Percentiles rank a stretch among this genome's conserved stretches.
These are phyloP conservation scores for Hanseniaspora guilliermondii DNA, from an alignment of 805 yeast species.

Conservation along the genomic window DNA sequence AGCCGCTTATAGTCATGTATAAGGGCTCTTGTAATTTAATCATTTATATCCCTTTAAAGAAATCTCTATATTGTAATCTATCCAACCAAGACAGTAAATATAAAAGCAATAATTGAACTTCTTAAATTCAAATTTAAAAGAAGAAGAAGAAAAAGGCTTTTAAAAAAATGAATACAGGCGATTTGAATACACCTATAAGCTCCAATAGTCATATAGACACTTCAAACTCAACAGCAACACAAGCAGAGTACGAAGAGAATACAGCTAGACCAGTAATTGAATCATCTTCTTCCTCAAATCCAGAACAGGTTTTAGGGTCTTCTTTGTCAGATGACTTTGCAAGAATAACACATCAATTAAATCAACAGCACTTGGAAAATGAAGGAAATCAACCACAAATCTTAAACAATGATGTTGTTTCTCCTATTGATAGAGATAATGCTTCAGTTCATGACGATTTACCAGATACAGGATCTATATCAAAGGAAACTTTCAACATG, in stretches of 20 bases:
- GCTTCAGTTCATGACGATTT: neutral
- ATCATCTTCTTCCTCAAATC: neutral
- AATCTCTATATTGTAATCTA: too few species aligned
- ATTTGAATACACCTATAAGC: slow-evolving; percentile 1
- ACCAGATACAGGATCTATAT: neutral
- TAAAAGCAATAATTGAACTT: too few species aligned
- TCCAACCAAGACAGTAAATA: too few species aligned
- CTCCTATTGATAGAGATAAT: neutral
- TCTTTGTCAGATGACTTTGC: neutral
- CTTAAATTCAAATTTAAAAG: too few species aligned
- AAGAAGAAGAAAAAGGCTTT: neutral
- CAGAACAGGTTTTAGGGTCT: neutral
- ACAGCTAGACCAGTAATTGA: neutral
- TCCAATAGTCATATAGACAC: neutral
- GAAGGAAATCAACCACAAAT: neutral
- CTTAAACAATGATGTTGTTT: neutral
- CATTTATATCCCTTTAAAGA: too few species aligned
- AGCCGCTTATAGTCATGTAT: too few species aligned
- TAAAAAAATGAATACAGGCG: neutral
- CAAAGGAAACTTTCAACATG: neutral
- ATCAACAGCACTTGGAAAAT: neutral
- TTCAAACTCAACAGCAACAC: neutral
- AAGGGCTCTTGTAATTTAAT: too few species aligned
- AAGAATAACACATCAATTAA: neutral
- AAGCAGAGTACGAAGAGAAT: neutral